These are phyloP conservation scores for Calonectria crousiana DNA, from an alignment of 2,329 filamentous ascomycete species.

Conservation along the genomic window DNA sequence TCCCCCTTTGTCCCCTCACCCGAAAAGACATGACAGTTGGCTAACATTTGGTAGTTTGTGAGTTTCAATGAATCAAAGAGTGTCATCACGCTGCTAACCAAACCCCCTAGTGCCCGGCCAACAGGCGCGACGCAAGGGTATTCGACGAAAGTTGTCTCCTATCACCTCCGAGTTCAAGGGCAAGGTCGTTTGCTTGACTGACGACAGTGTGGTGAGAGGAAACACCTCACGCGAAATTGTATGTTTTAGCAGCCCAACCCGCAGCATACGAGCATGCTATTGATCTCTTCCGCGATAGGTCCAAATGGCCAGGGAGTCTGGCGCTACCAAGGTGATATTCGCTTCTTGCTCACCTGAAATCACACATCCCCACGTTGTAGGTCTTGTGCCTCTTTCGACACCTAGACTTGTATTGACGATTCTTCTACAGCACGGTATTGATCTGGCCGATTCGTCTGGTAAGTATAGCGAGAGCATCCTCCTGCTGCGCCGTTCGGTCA, in stretches of 20 bases:
- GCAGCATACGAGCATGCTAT: not conserved
- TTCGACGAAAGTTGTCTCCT: slow-evolving; percentile 89
- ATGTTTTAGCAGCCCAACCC: slow-evolving; percentile 46
- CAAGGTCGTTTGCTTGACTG: slow-evolving; percentile 84
- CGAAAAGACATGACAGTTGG: too few species aligned
- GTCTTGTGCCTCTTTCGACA: slow-evolving; percentile 27
- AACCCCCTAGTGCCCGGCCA: slow-evolving; percentile 70
- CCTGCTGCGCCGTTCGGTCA: not conserved
- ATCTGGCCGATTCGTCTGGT: slow-evolving; percentile 57
- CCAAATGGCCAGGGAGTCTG: slow-evolving; percentile 84
- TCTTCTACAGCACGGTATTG: slow-evolving; percentile 57
- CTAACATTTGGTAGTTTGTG: too few species aligned
- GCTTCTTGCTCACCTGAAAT: slow-evolving; percentile 86
- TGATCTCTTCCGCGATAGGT: slow-evolving; percentile 37
- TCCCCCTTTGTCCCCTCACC: too few species aligned
- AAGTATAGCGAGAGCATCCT: slow-evolving; percentile 15
- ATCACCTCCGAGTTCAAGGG: slow-evolving; percentile 88
- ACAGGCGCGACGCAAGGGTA: slow-evolving; percentile 82
- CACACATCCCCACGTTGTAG: slow-evolving; percentile 89
- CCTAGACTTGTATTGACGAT: not conserved
- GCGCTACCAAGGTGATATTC: slow-evolving; percentile 85
- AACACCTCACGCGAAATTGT: slow-evolving; percentile 76
- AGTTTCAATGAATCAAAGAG: too few species aligned
- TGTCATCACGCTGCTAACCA: not conserved
- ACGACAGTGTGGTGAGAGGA: slow-evolving; percentile 90